Conservation (phyloP, 352 stramenopile species). For the Globisporangium yorkense region DNA sequence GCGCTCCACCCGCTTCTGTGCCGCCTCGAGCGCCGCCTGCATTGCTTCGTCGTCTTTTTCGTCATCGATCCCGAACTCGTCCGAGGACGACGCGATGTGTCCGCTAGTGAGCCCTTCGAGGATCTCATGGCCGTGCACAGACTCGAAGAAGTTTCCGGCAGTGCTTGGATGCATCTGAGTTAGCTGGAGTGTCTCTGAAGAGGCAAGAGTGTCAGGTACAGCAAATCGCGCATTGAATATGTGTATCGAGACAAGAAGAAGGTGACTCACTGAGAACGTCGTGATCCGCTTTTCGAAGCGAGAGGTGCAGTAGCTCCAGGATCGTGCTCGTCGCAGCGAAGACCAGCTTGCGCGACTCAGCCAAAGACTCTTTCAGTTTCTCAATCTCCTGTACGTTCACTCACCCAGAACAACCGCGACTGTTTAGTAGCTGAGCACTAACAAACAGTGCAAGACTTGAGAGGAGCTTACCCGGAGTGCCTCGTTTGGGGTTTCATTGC, state of each 20-base stretch:
- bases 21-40: slow-evolving; percentile 20
- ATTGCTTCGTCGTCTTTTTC: slow-evolving; percentile 36
- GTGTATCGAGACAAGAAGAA: not conserved
- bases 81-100: slow-evolving; percentile 38
- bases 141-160: slow-evolving; percentile 47
- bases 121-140: slow-evolving; percentile 45
- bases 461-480: slow-evolving; percentile 21
- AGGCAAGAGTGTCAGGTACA: not conserved
- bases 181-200: slow-evolving; percentile 48
- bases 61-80: slow-evolving; percentile 36
- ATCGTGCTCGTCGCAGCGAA: slow-evolving; percentile 58
- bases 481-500: slow-evolving; percentile 39
- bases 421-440: not conserved
- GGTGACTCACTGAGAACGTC: slow-evolving; percentile 43
- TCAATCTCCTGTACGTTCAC: slow-evolving; percentile 40
- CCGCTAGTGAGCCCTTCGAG: slow-evolving; percentile 52
- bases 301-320: slow-evolving; percentile 53
- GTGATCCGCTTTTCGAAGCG: slow-evolving; percentile 43
- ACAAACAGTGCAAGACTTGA: not conserved
- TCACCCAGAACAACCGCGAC: not conserved
- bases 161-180: slow-evolving; percentile 59
- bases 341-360: slow-evolving; percentile 49
- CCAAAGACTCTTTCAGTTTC: slow-evolving; percentile 42
- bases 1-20: slow-evolving; percentile 27
- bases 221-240: not conserved